phyloP scores from a whole-genome alignment of 2,329 filamentous ascomycete genomes.

The Macrophomina phaseolina region DNA sequence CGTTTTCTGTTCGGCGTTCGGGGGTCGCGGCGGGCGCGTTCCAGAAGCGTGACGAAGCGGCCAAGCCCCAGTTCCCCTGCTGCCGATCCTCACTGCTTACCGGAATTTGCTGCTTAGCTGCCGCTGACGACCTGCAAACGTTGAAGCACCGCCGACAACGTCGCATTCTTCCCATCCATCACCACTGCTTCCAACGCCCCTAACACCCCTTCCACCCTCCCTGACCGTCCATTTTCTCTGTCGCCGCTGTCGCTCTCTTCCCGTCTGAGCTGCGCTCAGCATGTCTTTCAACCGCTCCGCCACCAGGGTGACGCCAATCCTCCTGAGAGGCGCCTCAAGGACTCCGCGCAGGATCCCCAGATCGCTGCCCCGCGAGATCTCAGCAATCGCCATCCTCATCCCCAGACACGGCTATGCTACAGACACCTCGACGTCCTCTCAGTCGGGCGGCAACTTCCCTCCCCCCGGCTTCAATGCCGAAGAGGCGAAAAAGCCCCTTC shows the following conservation, averaged over 20 bases:
- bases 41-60: constrained; percentile 22
- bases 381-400: constrained; percentile 64
- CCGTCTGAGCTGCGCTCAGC: constrained; percentile 26
- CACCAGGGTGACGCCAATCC: constrained; percentile 52
- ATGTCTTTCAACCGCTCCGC: constrained; percentile 55
- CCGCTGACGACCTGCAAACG: constrained; percentile 19
- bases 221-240: background rate
- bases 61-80: constrained; percentile 21
- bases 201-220: background rate
- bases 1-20: constrained; percentile 1
- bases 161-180: constrained; percentile 15
- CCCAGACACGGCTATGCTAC: constrained; percentile 61
- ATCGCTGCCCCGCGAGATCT: constrained; percentile 56
- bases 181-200: background rate
- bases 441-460: constrained; percentile 63
- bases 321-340: constrained; percentile 52
- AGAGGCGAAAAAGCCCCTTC: constrained; percentile 82
- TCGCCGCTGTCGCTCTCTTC: constrained; percentile 19
- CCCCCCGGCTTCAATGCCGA: constrained; percentile 92
- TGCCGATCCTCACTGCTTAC: constrained; percentile 21
- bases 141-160: constrained; percentile 3
- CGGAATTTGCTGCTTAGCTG: constrained; percentile 24
- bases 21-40: constrained; percentile 6
- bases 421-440: constrained; percentile 60
- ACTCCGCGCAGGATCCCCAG: constrained; percentile 48